These are phyloP conservation scores for Candida buenavistaensis DNA, from an alignment of 1,139 yeast genomes.

Conservation along the genomic window DNA sequence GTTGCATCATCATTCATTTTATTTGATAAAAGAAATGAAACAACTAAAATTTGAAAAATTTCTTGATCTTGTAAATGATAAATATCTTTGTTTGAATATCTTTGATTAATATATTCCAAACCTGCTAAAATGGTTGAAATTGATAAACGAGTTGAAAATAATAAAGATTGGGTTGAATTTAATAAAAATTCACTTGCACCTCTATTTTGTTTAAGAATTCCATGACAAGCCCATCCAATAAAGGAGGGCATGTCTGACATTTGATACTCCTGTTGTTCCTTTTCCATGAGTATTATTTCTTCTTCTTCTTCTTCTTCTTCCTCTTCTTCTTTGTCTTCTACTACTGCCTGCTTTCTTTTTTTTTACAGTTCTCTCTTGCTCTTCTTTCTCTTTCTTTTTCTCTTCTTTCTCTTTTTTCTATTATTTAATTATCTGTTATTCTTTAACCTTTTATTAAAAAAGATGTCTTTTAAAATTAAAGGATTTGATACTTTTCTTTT, in stretches of 20 bases:
- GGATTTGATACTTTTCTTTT: too few species aligned
- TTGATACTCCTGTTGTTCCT: neutral
- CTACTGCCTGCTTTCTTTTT: too few species aligned
- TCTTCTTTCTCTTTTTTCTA: too few species aligned
- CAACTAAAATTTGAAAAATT: conserved; percentile 63
- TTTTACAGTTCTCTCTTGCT: too few species aligned
- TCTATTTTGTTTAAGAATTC: conserved; percentile 1
- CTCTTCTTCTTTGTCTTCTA: too few species aligned
- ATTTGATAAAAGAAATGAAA: conserved; percentile 81
- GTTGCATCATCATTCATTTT: conserved; percentile 97
- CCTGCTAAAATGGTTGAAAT: conserved; percentile 77
- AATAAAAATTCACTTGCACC: neutral
- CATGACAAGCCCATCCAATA: conserved; percentile 1
- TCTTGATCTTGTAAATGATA: conserved; percentile 36
- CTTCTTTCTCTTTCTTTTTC: too few species aligned
- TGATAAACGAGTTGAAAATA: conserved; percentile 89
- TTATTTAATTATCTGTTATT: too few species aligned
- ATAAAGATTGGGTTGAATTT: conserved; percentile 33
- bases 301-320: too few species aligned
- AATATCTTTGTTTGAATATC: conserved; percentile 29
- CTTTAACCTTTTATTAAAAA: too few species aligned
- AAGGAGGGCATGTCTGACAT: conserved; percentile 1
- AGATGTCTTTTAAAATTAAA: too few species aligned
- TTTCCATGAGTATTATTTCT: neutral
- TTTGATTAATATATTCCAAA: conserved; percentile 66